Conservation (phyloP, 208 protist genomes). For the Wallacemonas sp. region DNA sequence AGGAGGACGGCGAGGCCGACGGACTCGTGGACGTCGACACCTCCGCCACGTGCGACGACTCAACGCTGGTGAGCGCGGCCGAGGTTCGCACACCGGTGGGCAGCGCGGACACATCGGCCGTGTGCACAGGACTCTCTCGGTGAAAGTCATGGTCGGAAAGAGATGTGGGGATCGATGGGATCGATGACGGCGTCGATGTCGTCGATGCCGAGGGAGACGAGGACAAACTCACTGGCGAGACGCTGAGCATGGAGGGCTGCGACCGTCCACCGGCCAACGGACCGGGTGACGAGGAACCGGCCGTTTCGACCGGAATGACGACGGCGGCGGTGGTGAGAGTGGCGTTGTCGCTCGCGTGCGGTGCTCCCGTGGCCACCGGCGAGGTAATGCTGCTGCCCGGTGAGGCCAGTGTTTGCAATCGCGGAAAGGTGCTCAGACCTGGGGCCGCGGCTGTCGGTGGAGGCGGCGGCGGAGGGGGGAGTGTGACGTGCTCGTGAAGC, state of each 20-base stretch:
- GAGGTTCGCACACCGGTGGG: background rate
- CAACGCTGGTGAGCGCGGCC: too few species aligned
- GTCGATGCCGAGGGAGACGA: constrained; percentile 5
- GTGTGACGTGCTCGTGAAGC: too few species aligned
- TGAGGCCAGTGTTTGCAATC: background rate
- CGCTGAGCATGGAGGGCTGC: background rate
- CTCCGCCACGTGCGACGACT: too few species aligned
- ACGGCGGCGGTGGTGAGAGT: background rate
- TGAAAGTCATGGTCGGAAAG: background rate
- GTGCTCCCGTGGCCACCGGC: background rate
- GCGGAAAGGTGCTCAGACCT: too few species aligned
- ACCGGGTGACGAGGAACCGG: background rate
- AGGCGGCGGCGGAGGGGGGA: too few species aligned
- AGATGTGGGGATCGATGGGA: background rate
- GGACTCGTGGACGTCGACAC: too few species aligned
- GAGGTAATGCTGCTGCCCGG: background rate
- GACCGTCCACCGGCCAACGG: background rate
- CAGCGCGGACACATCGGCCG: background rate
- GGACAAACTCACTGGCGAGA: constrained; percentile 9
- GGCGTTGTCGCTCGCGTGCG: background rate
- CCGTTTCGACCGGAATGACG: background rate
- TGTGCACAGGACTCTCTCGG: too few species aligned
- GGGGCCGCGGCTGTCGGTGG: too few species aligned
- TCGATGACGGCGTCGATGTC: background rate
- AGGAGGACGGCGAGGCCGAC: too few species aligned